Evolutionary conservation across 208 protist genomes (phyloP).

Genomic region (Trichomonas vaginalis): DNA sequence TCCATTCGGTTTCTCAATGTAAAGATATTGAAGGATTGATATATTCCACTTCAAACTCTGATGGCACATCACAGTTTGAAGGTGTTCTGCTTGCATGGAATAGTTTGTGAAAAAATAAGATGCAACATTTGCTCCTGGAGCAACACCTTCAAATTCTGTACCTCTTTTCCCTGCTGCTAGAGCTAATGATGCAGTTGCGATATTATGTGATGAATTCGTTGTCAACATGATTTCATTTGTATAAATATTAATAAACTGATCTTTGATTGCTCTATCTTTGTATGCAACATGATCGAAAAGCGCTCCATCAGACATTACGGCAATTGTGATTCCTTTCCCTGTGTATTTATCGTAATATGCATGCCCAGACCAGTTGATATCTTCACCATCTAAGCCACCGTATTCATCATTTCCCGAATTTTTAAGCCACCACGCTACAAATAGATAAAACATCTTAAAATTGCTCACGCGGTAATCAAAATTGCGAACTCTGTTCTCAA

Average conservation of each 20-base stretch:
- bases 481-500: too few species aligned
- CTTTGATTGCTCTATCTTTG: background rate
- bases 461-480: too few species aligned
- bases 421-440: background rate
- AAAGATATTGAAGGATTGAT: background rate
- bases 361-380: background rate
- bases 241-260: background rate
- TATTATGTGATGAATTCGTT: background rate
- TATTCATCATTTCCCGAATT: background rate
- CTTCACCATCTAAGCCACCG: background rate
- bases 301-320: background rate
- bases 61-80: background rate
- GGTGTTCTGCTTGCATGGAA: background rate
- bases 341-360: background rate
- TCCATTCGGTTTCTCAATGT: background rate
- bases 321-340: background rate
- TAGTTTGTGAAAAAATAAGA: background rate
- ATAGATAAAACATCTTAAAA: too few species aligned
- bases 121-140: background rate
- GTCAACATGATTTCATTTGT: background rate
- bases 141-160: background rate
- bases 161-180: background rate
- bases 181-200: background rate
- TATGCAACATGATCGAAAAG: background rate
- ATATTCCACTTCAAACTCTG: background rate